Conservation (phyloP, 768 basidiomycete species). For the Cystofilobasidium capitatum region DNA sequence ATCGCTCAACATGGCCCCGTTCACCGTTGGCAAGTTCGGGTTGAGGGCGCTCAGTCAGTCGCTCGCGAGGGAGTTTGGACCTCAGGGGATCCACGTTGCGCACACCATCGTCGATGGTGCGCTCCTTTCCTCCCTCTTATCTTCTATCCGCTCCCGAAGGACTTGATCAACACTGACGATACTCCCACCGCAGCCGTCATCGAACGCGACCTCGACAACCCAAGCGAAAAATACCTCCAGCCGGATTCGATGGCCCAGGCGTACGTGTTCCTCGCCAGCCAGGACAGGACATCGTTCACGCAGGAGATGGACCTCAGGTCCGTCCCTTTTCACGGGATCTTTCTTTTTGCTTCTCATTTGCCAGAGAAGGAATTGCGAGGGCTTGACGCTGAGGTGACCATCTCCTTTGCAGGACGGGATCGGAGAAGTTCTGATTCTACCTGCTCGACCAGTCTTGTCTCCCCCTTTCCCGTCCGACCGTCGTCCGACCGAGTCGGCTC, state of each 20-base stretch:
- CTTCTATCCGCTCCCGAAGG: background rate
- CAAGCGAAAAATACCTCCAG: background rate
- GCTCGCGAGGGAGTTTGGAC: constrained; percentile 33
- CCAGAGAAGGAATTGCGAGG: no score
- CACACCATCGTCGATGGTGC: constrained; percentile 34
- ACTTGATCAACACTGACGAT: background rate
- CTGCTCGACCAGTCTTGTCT: no score
- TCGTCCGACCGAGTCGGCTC: no score
- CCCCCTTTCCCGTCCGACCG: no score
- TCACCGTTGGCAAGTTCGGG: constrained; percentile 33
- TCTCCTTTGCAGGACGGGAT: no score
- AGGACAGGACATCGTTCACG: constrained; percentile 7
- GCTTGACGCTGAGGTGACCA: no score
- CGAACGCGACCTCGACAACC: background rate
- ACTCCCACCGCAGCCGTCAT: background rate
- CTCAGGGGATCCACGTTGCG: constrained; percentile 31
- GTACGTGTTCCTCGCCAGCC: constrained; percentile 8
- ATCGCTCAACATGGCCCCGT: constrained; percentile 29
- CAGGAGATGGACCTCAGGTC: constrained; percentile 20
- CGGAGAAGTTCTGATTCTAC: no score
- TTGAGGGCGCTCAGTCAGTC: constrained; percentile 28
- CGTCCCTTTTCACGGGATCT: no score
- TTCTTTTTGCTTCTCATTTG: no score
- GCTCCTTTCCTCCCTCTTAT: background rate
- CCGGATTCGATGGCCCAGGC: constrained; percentile 5